Evolutionary conservation across 1,284 basidiomycete species (phyloP).

Genomic region (Cystobasidiaceae sp.): DNA sequence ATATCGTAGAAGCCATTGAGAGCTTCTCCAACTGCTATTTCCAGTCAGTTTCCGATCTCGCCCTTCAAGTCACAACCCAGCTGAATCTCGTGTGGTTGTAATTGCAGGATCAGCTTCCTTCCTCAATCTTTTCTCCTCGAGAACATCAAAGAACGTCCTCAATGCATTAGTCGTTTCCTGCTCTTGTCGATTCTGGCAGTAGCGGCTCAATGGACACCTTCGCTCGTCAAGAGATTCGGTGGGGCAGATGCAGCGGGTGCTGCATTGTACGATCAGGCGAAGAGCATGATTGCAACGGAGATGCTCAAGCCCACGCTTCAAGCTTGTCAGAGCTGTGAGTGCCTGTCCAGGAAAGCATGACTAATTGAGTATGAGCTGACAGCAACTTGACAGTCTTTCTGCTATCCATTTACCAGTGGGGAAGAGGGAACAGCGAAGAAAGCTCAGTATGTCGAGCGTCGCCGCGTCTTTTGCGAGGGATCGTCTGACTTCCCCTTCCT

Average conservation of each 20-base stretch:
- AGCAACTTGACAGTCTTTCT: constrained; percentile 1
- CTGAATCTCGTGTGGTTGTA: background rate
- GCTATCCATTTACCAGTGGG: constrained; percentile 22
- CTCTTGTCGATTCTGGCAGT: constrained; percentile 20
- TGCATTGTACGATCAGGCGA: constrained; percentile 4
- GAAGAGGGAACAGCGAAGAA: constrained; percentile 12
- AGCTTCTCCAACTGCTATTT: constrained; percentile 20
- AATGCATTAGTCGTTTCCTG: constrained; percentile 13
- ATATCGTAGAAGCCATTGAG: constrained; percentile 22
- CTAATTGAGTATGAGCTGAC: background rate
- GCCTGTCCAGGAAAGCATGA: background rate
- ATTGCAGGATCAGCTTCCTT: constrained; percentile 13
- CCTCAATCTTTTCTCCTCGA: constrained; percentile 12
- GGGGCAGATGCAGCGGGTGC: background rate
- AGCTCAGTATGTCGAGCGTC: background rate
- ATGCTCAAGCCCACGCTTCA: constrained; percentile 27
- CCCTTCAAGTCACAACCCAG: background rate
- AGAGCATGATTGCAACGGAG: constrained; percentile 9
- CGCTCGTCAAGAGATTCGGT: constrained; percentile 9
- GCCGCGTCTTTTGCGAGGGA: background rate
- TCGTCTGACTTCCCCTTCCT: background rate
- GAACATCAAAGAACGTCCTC: constrained; percentile 17
- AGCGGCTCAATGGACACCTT: constrained; percentile 12
- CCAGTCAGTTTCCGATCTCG: constrained; percentile 10
- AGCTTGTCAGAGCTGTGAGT: constrained; percentile 21